Percentiles rank a stretch among this genome's conserved stretches.
Conservation (phyloP, 331 rosid species). For the Malus hybrid region DNA sequence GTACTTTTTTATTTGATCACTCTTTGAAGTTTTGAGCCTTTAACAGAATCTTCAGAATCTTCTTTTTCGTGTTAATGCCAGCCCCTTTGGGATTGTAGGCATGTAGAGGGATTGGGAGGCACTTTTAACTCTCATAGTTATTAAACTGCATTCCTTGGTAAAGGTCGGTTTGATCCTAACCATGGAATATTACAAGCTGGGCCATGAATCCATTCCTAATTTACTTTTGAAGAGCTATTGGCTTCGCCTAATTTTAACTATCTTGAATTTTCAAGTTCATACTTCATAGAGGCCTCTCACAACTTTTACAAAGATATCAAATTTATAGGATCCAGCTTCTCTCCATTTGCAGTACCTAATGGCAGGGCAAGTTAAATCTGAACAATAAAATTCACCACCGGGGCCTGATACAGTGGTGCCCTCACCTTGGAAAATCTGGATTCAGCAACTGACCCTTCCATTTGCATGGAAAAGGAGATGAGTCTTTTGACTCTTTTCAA, state of each 20-base stretch:
- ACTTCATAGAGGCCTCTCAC: neutral
- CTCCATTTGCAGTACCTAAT: conserved; percentile 1
- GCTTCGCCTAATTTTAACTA: neutral
- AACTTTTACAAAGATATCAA: neutral
- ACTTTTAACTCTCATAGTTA: neutral
- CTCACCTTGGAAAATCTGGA: neutral
- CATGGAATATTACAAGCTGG: neutral
- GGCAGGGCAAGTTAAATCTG: neutral
- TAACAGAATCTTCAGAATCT: neutral
- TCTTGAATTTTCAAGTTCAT: neutral
- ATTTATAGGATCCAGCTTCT: neutral
- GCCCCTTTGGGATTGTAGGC: neutral
- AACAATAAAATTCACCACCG: neutral
- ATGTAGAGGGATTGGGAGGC: neutral
- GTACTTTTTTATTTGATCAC: neutral
- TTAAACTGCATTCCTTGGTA: neutral
- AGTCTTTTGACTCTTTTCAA: neutral
- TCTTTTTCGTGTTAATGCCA: neutral
- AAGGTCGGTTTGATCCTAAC: neutral
- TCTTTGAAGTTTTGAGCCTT: neutral
- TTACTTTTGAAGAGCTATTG: neutral
- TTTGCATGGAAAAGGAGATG: neutral
- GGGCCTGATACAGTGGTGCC: neutral
- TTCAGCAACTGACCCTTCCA: neutral
- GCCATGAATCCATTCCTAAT: neutral